Conservation (phyloP, 495 filamentous ascomycete species). For the Penicillium antarcticum region DNA sequence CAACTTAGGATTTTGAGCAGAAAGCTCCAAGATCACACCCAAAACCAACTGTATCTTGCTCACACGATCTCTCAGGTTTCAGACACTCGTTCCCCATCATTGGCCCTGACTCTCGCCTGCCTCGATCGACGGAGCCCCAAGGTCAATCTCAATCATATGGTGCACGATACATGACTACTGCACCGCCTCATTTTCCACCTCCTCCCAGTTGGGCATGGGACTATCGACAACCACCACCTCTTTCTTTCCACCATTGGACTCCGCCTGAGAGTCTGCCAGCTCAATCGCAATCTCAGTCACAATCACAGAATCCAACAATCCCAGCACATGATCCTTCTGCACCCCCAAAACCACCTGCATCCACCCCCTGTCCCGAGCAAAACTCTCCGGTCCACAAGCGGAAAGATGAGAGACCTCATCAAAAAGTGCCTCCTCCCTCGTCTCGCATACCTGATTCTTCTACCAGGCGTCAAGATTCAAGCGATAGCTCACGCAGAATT, state of each 20-base stretch:
- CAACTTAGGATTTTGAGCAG: no score
- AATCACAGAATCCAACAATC: conserved; percentile 23
- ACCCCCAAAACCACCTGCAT: background rate
- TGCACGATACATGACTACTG: no score
- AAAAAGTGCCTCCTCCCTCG: conserved; percentile 34
- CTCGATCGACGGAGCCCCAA: background rate
- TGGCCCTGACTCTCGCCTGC: background rate
- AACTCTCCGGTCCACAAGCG: conserved; percentile 41
- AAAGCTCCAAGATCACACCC: background rate
- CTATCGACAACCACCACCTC: background rate
- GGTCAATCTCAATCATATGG: no score
- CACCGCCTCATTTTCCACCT: background rate
- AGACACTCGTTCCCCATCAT: background rate
- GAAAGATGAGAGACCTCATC: conserved; percentile 37
- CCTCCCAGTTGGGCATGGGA: no score
- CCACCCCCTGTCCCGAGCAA: conserved; percentile 33
- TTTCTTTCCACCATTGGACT: conserved; percentile 69
- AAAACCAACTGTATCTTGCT: background rate
- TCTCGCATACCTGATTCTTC: conserved; percentile 12
- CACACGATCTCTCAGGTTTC: background rate
- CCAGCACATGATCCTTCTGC: conserved; percentile 14
- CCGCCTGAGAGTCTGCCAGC: conserved; percentile 54
- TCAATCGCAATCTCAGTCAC: conserved; percentile 16
- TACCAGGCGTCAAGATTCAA: no score
- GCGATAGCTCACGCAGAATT: background rate